A percentile compares a stretch with the other conserved stretches of the same genome.
These are phyloP conservation scores for Lentinula sp. DNA, from an alignment of 768 basidiomycete species.

Conservation along the genomic window DNA sequence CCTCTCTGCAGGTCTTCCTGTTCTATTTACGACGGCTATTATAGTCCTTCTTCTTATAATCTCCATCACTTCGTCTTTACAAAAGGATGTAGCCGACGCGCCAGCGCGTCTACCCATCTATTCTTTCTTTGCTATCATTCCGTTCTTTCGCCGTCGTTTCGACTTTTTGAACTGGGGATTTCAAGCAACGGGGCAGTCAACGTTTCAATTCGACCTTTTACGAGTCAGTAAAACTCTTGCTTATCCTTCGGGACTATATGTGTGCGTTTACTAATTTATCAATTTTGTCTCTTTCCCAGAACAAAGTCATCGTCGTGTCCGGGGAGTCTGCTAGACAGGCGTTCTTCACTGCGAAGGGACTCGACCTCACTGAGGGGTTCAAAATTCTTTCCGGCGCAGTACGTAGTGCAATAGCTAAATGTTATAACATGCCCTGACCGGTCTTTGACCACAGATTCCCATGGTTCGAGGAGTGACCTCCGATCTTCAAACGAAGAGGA, in stretches of 20 bases:
- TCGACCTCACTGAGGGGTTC: constrained; percentile 77
- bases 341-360: constrained; percentile 64
- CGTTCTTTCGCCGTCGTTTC: constrained; percentile 65
- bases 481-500: constrained; percentile 54
- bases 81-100: constrained; percentile 42
- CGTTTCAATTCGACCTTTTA: constrained; percentile 68
- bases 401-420: constrained; percentile 22
- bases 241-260: constrained; percentile 10
- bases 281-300: constrained; percentile 32
- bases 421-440: constrained; percentile 10
- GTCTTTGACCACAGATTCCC: constrained; percentile 48
- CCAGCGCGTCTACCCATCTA: constrained; percentile 55
- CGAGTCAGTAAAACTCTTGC: constrained; percentile 37
- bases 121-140: constrained; percentile 49
- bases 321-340: constrained; percentile 64
- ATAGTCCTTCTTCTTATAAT: constrained; percentile 41
- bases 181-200: constrained; percentile 54
- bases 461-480: constrained; percentile 73
- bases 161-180: constrained; percentile 75
- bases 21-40: constrained; percentile 42
- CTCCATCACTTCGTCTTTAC: constrained; percentile 37
- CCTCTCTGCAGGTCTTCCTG: constrained; percentile 43
- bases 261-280: constrained; percentile 5
- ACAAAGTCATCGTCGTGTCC: constrained; percentile 70
- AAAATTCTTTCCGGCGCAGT: constrained; percentile 76